These are phyloP conservation scores for Lactarius psammicola DNA, from an alignment of 768 basidiomycete species.

Conservation along the genomic window DNA sequence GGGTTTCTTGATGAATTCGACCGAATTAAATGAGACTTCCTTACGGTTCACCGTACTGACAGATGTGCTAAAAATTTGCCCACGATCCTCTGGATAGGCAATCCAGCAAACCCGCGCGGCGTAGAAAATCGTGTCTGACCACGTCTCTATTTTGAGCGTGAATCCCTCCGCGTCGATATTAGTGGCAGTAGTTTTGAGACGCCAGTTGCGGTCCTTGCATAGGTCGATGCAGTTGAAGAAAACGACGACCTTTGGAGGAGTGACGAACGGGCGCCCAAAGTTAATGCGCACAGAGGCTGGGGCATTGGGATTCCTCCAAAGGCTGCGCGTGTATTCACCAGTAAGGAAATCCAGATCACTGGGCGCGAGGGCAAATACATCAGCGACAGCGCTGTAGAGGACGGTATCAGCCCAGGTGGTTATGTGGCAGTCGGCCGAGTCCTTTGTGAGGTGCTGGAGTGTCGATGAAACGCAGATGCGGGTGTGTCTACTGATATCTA, in stretches of 20 bases:
- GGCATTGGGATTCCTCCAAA: background rate
- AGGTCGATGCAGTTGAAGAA: background rate
- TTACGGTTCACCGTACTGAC: background rate
- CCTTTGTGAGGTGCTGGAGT: background rate
- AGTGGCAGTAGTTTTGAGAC: background rate
- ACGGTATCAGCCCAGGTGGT: background rate
- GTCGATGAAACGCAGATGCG: background rate
- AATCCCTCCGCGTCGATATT: background rate
- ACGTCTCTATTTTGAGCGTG: background rate
- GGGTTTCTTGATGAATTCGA: background rate
- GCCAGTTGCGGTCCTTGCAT: background rate
- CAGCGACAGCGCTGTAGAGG: too few relatives aligned
- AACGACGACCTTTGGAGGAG: background rate
- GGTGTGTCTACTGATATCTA: background rate
- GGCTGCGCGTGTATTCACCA: background rate
- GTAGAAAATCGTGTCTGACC: background rate
- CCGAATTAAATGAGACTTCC: background rate
- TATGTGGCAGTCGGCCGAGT: background rate
- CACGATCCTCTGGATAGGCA: background rate
- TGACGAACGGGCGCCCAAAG: background rate
- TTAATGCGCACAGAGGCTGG: background rate
- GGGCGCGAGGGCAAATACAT: background rate
- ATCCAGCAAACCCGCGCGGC: background rate
- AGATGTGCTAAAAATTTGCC: background rate
- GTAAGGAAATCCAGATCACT: background rate